phyloP scores from a whole-genome alignment of 1,284 basidiomycete species.

The Ceratobasidium sp. region DNA sequence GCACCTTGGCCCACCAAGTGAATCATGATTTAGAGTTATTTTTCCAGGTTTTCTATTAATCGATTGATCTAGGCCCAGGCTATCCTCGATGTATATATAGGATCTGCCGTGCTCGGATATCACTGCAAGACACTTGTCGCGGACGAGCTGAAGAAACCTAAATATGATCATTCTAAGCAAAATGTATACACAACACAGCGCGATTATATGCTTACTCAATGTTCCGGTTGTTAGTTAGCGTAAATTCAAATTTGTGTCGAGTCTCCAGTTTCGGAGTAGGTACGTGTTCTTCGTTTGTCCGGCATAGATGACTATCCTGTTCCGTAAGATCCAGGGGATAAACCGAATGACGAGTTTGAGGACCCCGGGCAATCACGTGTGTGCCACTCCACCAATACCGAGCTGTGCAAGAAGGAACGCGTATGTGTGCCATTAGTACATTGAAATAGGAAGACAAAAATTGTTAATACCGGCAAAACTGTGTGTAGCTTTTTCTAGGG shows the following conservation, averaged over 20 bases:
- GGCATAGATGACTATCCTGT: conserved; percentile 44
- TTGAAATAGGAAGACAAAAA: no score
- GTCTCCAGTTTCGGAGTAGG: conserved; percentile 38
- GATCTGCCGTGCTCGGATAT: conserved; percentile 30
- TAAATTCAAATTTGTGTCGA: conserved; percentile 44
- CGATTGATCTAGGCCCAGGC: conserved; percentile 23
- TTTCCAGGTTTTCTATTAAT: conserved; percentile 30
- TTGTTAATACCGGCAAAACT: not conserved
- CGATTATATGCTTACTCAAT: conserved; percentile 22
- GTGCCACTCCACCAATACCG: conserved; percentile 27
- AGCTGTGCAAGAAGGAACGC: not conserved
- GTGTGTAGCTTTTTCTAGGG: not conserved
- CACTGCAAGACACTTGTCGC: conserved; percentile 32
- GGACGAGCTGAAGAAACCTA: conserved; percentile 39
- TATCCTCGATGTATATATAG: conserved; percentile 40
- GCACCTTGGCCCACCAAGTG: conserved; percentile 22
- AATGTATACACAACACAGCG: not conserved
- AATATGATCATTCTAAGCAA: not conserved
- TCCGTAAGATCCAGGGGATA: conserved; percentile 47
- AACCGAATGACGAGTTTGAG: conserved; percentile 29
- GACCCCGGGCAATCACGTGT: not conserved
- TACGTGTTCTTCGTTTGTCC: conserved; percentile 36
- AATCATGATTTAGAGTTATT: conserved; percentile 31
- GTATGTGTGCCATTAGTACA: no score
- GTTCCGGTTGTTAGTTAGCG: conserved; percentile 3